phyloP scores from a whole-genome alignment of 2,329 filamentous ascomycete species.

The Fusarium sp. region DNA sequence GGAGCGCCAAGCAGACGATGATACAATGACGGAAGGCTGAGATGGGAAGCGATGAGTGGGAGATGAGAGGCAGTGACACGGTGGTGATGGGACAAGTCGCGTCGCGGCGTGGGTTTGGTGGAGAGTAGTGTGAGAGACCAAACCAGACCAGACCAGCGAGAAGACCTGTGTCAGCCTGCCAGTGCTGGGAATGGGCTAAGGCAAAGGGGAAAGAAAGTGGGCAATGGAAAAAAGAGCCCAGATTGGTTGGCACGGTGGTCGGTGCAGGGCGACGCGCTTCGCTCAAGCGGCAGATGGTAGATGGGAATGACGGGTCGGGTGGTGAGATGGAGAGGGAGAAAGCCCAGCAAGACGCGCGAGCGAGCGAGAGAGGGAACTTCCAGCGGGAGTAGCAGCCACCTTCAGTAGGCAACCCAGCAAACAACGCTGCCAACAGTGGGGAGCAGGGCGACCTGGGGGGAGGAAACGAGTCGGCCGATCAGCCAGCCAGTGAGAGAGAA shows the following conservation, averaged over 20 bases:
- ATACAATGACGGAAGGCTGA: constrained; percentile 53
- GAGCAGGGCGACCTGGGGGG: constrained; percentile 31
- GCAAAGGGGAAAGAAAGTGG: constrained; percentile 41
- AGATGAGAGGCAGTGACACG: constrained; percentile 65
- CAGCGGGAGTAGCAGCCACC: constrained; percentile 31
- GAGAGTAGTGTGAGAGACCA: constrained; percentile 56
- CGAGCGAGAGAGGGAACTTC: constrained; percentile 32
- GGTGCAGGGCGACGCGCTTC: constrained; percentile 46
- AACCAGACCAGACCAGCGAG: constrained; percentile 44
- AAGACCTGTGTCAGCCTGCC: constrained; percentile 41
- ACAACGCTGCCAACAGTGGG: constrained; percentile 38
- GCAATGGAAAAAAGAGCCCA: constrained; percentile 42
- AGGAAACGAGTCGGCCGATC: constrained; percentile 7
- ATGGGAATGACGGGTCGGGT: constrained; percentile 43
- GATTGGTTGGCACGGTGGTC: constrained; percentile 46
- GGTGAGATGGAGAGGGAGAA: constrained; percentile 43
- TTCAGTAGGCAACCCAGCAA: constrained; percentile 35
- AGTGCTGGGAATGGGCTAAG: constrained; percentile 37
- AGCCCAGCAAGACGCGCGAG: constrained; percentile 41
- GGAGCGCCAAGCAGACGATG: constrained; percentile 52
- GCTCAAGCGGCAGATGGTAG: constrained; percentile 42
- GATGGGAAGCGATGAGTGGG: constrained; percentile 53
- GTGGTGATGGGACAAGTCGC: constrained; percentile 61
- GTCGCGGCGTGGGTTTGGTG: constrained; percentile 60
- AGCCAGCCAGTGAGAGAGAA: constrained; percentile 51